Evolutionary conservation across 2,329 filamentous ascomycete species (phyloP).

Genomic region (Hypoxylon sp.): DNA sequence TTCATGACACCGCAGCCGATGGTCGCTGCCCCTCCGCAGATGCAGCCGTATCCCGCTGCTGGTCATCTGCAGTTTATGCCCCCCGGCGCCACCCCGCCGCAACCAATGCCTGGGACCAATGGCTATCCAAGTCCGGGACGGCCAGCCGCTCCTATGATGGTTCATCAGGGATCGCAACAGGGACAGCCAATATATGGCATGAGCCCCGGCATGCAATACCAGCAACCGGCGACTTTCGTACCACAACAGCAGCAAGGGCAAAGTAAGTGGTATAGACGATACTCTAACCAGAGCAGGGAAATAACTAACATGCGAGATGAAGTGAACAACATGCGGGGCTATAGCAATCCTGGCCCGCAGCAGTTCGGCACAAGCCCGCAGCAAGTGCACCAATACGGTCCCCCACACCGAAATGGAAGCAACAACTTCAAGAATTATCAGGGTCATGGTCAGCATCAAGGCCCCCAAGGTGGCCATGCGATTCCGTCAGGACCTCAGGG

Average conservation of each 20-base stretch:
- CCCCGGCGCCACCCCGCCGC: slow-evolving; percentile 67
- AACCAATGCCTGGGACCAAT: slow-evolving; percentile 75
- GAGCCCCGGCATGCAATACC: slow-evolving; percentile 81
- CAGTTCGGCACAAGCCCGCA: slow-evolving; percentile 78
- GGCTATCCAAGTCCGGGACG: slow-evolving; percentile 92
- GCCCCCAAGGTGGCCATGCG: slow-evolving; percentile 56
- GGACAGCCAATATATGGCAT: slow-evolving; percentile 84
- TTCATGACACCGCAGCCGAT: slow-evolving; percentile 83
- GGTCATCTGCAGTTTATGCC: slow-evolving; percentile 75
- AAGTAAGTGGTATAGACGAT: slow-evolving; percentile 71
- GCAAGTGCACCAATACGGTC: slow-evolving; percentile 74
- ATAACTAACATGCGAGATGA: slow-evolving; percentile 58
- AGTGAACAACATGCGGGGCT: slow-evolving; percentile 75
- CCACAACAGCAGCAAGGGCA: slow-evolving; percentile 80
- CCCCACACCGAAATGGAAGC: slow-evolving; percentile 71
- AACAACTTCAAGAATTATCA: slow-evolving; percentile 67
- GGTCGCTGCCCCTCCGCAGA: slow-evolving; percentile 77
- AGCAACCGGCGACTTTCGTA: slow-evolving; percentile 77
- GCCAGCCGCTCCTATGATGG: slow-evolving; percentile 89
- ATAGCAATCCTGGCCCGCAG: slow-evolving; percentile 71
- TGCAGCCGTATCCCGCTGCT: slow-evolving; percentile 84
- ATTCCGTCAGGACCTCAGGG: slow-evolving; percentile 55
- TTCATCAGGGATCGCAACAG: slow-evolving; percentile 92
- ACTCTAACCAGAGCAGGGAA: slow-evolving; percentile 38
- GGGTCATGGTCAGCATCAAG: slow-evolving; percentile 61